Evolutionary conservation across 2,329 filamentous ascomycete genomes (phyloP).

Genomic region (Nemania sp.): DNA sequence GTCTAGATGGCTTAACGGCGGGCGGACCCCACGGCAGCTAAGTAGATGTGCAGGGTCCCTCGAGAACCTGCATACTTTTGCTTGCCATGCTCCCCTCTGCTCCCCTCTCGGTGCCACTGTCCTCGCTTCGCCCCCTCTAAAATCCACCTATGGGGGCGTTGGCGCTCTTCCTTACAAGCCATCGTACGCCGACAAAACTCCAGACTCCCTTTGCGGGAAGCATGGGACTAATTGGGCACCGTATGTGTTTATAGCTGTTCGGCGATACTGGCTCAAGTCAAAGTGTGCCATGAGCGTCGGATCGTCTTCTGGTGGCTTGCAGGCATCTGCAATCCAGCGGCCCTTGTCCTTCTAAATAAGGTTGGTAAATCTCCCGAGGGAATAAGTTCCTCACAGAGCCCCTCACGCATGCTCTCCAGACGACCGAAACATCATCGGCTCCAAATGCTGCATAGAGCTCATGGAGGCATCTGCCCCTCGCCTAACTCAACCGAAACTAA

Average conservation of each 20-base stretch:
- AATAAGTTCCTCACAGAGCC: slow-evolving; percentile 4
- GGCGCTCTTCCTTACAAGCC: neutral
- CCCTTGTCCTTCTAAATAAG: slow-evolving; percentile 21
- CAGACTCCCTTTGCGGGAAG: no score
- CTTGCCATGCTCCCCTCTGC: no score
- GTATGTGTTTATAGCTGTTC: neutral
- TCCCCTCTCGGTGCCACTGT: slow-evolving; percentile 5
- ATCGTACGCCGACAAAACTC: no score
- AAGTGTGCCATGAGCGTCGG: neutral
- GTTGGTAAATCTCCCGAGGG: slow-evolving; percentile 6
- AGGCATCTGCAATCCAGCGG: slow-evolving; percentile 12
- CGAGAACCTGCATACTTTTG: slow-evolving; percentile 6
- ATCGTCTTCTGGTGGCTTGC: slow-evolving; percentile 17
- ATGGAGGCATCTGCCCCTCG: neutral
- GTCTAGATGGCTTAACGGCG: no score
- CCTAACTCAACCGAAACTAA: slow-evolving; percentile 16
- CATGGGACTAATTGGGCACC: neutral
- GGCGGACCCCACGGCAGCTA: slow-evolving; percentile 20
- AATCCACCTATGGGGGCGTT: slow-evolving; percentile 12
- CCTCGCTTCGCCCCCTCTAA: slow-evolving; percentile 19
- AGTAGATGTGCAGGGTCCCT: slow-evolving; percentile 10
- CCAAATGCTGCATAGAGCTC: neutral
- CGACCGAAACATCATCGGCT: slow-evolving; percentile 10
- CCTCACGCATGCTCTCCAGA: slow-evolving; percentile 3
- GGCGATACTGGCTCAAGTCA: neutral